Conservation (phyloP, 306 rosid genomes). For the Mimosa pudica region DNA sequence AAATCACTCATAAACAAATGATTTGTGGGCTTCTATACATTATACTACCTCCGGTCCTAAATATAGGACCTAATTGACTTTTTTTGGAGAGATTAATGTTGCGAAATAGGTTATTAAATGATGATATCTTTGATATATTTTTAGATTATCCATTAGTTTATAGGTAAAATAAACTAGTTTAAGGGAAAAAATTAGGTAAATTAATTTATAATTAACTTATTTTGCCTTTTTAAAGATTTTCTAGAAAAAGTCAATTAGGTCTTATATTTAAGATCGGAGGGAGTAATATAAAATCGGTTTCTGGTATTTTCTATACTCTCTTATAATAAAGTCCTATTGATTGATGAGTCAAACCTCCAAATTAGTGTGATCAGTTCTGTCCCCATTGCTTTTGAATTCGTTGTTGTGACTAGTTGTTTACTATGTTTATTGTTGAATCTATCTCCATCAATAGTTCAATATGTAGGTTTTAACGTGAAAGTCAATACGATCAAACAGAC, state of each 20-base stretch:
- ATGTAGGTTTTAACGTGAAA: neutral
- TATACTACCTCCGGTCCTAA: too few relatives aligned
- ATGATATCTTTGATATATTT: too few relatives aligned
- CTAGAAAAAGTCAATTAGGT: too few relatives aligned
- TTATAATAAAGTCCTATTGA: slow-evolving; percentile 47
- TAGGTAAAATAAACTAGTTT: too few relatives aligned
- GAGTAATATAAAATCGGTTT: slow-evolving; percentile 36
- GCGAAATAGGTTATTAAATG: too few relatives aligned
- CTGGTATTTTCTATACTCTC: slow-evolving; percentile 38
- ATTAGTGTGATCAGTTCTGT: slow-evolving; percentile 27
- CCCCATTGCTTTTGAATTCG: slow-evolving; percentile 34
- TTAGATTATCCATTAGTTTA: too few relatives aligned
- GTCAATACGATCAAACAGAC: slow-evolving; percentile 1
- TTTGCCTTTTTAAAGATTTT: too few relatives aligned
- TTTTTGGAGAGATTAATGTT: too few relatives aligned
- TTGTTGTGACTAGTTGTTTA: slow-evolving; percentile 44
- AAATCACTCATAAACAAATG: neutral
- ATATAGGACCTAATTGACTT: too few relatives aligned
- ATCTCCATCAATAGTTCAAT: slow-evolving; percentile 18
- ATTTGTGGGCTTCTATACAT: neutral
- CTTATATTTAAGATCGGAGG: too few relatives aligned
- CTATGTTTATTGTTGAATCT: slow-evolving; percentile 30
- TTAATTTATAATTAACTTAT: too few relatives aligned
- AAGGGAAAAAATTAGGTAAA: too few relatives aligned
- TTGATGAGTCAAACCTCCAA: slow-evolving; percentile 22